Base-by-base conservation (phyloP, 352 stramenopile genomes). In the Globisporangium radiosum region DNA sequence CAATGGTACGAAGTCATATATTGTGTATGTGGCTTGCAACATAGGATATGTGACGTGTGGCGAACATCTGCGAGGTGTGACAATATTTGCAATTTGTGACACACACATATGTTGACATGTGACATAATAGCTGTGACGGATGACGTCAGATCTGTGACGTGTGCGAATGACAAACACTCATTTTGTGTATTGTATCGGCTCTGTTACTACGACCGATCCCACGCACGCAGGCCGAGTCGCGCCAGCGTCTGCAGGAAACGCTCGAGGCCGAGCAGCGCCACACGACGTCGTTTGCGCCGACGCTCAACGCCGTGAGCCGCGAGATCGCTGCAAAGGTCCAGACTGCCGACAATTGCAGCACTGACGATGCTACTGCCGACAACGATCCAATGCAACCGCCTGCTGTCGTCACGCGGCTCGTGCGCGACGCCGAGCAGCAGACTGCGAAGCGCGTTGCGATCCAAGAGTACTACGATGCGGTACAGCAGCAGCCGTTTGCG, bases 391-490 rank as follows among this genome's bases (percentile, higher is more conserved):
- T 50, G 4, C 56, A 57, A 25, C 70, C 64, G 5, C 56, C 64
- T 9, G 59, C 66, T 10, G 82, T 92, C 9, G 89, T 80, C 0
- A 64, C 88, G 2, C 70, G 82, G 19, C 70, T 92, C 3, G 65
- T 66, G 13, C 59, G 78, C 37, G 78, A 92, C 17, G 80, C 82
- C 8, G 69, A 84, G 47, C 60, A 63, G 5, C 48, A 74, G 8
- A 43, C 66, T 0, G 78, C 88, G 49, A 80, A 81, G 58, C 67
- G 70, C 39, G 25, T 78, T 3, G 76, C 78, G 4, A 76, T 85
- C 13, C 78, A 92, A 60, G 79, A 87, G 47, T 88, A 88, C 50
- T 88, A 88, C 33, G 78, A 86, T 33, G 73, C 81, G 38, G 54
- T 87, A 13, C 71, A 87, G 13, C 70, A 79, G 37, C 79, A 84